Percentiles rank a stretch among this genome's conserved stretches.
phyloP scores from a whole-genome alignment of 352 stramenopile species.

The Phytophthora macrochlamydospora region DNA sequence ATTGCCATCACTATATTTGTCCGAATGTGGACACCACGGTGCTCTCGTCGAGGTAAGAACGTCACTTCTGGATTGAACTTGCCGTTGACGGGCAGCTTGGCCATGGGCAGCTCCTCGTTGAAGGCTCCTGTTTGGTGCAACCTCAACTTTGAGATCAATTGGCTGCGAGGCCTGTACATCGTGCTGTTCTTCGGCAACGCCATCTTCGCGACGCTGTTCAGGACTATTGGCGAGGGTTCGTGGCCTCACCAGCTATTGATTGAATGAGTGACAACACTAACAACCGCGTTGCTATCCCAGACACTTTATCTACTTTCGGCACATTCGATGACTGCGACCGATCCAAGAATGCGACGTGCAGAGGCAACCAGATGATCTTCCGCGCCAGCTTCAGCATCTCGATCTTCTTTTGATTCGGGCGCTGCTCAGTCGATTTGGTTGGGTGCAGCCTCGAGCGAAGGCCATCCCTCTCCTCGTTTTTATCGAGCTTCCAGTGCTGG shows the following conservation, averaged over 20 bases:
- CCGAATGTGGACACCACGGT: no score
- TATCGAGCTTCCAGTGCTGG: constrained; percentile 56
- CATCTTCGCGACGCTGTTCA: constrained; percentile 69
- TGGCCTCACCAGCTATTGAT: not conserved
- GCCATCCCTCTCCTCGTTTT: constrained; percentile 38
- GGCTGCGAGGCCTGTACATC: constrained; percentile 55
- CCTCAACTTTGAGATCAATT: constrained; percentile 35
- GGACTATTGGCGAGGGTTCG: constrained; percentile 61
- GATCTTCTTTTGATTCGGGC: constrained; percentile 58
- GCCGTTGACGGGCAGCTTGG: no score
- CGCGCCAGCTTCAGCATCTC: constrained; percentile 69
- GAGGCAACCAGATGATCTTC: constrained; percentile 78
- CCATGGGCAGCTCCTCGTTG: not conserved
- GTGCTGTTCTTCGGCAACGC: constrained; percentile 77
- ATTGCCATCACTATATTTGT: no score
- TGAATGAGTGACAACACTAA: not conserved
- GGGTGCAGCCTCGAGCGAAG: constrained; percentile 19
- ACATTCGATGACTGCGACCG: constrained; percentile 67
- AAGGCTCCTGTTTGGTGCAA: constrained; percentile 1
- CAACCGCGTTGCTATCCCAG: constrained; percentile 1
- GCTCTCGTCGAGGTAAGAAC: no score
- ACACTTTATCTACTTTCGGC: constrained; percentile 50
- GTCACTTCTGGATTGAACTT: not conserved
- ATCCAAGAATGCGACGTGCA: constrained; percentile 45
- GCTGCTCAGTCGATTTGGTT: constrained; percentile 52